Base-by-base conservation (phyloP, 176 grass and related monocot genomes). In the Zoysia pacifica region DNA sequence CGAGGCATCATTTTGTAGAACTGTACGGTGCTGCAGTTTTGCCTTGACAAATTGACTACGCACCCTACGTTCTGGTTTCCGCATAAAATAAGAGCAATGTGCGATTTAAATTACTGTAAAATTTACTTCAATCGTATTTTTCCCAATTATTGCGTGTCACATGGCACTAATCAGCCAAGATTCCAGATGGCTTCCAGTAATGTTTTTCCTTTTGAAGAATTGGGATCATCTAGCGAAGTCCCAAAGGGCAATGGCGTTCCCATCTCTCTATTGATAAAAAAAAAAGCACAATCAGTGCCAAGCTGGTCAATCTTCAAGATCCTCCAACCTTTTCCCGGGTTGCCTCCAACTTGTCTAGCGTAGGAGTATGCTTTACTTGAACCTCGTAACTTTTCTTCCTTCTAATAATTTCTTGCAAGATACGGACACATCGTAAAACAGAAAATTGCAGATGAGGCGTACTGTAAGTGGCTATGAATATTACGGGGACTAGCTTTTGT, bases 91-190 rank as follows among this genome's bases (percentile, higher is more conserved):
- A 48, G 38, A 37, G 28, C 28, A 4, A 72, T 1, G 48, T 52
- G 9, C 6, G 18, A 48, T 39, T 72, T 37, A 52, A 72, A 53
- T 1, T 40, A 1, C 12, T 8, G 11, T 72, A 38, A 15, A 18
- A 3, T 55, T 15, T 19, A 58, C 6, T 16, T 8, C 35, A 39
- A 19, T 12, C 7, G 13, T 18, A 45, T 19, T 53, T 66, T 19
- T 78, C 47, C 62, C 66, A 71, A 85, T 89, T 43, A 89, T 85
- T 76, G 59, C 65, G 70, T 75, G 70, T 56, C 71, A 81, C 87
- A 59, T 85, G 87, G 56, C 64, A 81, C 70, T 56, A 71, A 14
- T 83, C 69, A 55, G 46, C 64, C 20, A 48, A 76, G 72, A 77
- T 85, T 81, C 77, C 35, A 81, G 43, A 71, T 20, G 59, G 14